A percentile compares a stretch with the other conserved stretches of the same genome.
These are phyloP conservation scores for Taxawa tesnikishii DNA, from an alignment of 2,329 filamentous ascomycete species.

Conservation along the genomic window DNA sequence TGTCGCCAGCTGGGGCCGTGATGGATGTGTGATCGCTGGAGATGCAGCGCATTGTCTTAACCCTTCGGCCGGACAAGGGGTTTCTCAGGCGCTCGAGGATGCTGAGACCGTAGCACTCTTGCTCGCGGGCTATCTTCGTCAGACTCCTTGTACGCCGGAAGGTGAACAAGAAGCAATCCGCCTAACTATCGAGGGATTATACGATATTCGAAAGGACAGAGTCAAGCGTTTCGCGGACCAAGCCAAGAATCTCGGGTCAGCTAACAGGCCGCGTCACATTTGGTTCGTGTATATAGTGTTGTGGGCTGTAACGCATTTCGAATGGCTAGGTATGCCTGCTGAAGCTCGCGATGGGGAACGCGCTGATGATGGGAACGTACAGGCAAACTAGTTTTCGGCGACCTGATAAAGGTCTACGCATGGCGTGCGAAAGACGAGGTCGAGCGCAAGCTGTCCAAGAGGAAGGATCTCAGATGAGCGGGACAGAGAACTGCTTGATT, in stretches of 20 bases:
- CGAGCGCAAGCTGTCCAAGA: not conserved
- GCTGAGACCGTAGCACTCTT: constrained; percentile 34
- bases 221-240: not conserved
- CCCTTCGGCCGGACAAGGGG: constrained; percentile 42
- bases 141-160: not conserved
- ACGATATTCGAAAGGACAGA: not conserved
- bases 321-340: not conserved
- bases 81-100: constrained; percentile 45
- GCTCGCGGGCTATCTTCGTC: constrained; percentile 7
- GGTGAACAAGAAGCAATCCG: no score
- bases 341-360: no score
- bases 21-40: constrained; percentile 33
- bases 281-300: not conserved
- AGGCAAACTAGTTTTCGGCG: not conserved
- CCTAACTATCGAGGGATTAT: not conserved
- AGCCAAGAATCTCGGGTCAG: not conserved
- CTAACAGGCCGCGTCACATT: not conserved
- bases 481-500: no score
- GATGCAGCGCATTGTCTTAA: constrained; percentile 47
- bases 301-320: not conserved
- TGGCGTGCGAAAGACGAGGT: not conserved
- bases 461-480: no score
- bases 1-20: not conserved
- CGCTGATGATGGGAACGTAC: no score
- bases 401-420: not conserved